phyloP scores from a whole-genome alignment of 352 stramenopile genomes.

The Pythium vanterpoolii region DNA sequence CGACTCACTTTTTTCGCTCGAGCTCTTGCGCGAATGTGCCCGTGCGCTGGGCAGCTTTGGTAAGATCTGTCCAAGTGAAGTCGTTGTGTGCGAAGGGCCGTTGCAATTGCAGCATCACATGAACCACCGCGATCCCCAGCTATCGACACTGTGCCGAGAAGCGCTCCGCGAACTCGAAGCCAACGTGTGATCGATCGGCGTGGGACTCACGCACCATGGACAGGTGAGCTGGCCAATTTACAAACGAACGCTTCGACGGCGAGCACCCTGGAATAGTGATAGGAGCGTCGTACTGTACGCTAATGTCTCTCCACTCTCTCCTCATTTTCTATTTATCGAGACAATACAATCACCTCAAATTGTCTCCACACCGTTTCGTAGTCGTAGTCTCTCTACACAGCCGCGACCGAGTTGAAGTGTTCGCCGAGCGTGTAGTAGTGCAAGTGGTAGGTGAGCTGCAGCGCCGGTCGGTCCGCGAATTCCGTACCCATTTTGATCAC shows the following conservation, averaged over 20 bases:
- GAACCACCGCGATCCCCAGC: constrained; percentile 62
- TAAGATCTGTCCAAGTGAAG: constrained; percentile 38
- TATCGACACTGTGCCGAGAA: constrained; percentile 50
- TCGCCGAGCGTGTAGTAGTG: constrained; percentile 99
- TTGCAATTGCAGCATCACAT: constrained; percentile 45
- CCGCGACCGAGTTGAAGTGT: constrained; percentile 97
- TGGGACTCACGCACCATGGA: too few relatives aligned
- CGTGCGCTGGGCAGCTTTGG: constrained; percentile 54
- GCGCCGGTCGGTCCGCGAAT: constrained; percentile 54
- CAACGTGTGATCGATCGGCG: constrained; percentile 5
- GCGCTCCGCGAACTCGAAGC: constrained; percentile 37
- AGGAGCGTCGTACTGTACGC: background rate
- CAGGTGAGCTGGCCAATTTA: background rate
- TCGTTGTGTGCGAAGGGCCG: constrained; percentile 22
- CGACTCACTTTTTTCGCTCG: constrained; percentile 55
- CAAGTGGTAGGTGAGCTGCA: constrained; percentile 94
- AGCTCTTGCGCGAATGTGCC: constrained; percentile 70
- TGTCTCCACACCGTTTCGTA: constrained; percentile 5
- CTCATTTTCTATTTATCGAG: constrained; percentile 32
- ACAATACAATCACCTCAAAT: constrained; percentile 14
- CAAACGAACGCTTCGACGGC: background rate
- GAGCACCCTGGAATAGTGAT: constrained; percentile 8
- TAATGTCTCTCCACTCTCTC: background rate
- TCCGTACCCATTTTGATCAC: constrained; percentile 90
- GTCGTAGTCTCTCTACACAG: background rate